Evolutionary conservation across 2,329 filamentous ascomycete species (phyloP).

Genomic region (Mollisia scopiformis): DNA sequence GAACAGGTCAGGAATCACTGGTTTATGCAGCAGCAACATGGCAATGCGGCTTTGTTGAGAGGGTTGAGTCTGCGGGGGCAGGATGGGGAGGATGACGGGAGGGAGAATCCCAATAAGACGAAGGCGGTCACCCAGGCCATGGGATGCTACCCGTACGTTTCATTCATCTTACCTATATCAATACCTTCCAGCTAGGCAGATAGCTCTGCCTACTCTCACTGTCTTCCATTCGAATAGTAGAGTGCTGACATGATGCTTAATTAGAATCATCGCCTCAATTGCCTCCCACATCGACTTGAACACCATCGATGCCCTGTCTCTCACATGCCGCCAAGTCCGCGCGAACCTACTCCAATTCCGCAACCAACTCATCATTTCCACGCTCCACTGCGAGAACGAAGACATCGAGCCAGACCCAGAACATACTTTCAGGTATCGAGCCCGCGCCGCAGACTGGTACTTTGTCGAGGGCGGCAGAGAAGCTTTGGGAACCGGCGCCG

Average conservation of each 20-base stretch:
- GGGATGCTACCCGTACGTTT: constrained; percentile 70
- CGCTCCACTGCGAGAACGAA: constrained; percentile 81
- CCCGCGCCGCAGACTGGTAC: constrained; percentile 60
- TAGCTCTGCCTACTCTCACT: constrained; percentile 6
- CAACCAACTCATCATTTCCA: constrained; percentile 70
- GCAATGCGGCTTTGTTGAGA: constrained; percentile 4
- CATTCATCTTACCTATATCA: no score
- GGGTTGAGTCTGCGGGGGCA: constrained; percentile 12
- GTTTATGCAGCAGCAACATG: constrained; percentile 3
- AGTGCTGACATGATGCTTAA: neutral
- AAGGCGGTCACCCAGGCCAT: constrained; percentile 64
- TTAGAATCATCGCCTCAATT: constrained; percentile 68
- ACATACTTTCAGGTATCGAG: constrained; percentile 59
- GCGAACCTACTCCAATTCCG: constrained; percentile 79
- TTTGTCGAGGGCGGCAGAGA: constrained; percentile 58
- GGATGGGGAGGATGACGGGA: constrained; percentile 15
- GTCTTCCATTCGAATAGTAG: neutral
- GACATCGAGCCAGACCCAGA: constrained; percentile 55
- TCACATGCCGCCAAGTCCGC: constrained; percentile 80
- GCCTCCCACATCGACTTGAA: constrained; percentile 83
- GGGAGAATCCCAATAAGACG: constrained; percentile 48
- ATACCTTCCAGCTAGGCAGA: no score
- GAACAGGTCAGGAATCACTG: constrained; percentile 15
- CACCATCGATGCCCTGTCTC: constrained; percentile 80
- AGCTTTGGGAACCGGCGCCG: constrained; percentile 53